Conservation (phyloP, 805 yeast genomes). For the Starmerella tilneyi region DNA sequence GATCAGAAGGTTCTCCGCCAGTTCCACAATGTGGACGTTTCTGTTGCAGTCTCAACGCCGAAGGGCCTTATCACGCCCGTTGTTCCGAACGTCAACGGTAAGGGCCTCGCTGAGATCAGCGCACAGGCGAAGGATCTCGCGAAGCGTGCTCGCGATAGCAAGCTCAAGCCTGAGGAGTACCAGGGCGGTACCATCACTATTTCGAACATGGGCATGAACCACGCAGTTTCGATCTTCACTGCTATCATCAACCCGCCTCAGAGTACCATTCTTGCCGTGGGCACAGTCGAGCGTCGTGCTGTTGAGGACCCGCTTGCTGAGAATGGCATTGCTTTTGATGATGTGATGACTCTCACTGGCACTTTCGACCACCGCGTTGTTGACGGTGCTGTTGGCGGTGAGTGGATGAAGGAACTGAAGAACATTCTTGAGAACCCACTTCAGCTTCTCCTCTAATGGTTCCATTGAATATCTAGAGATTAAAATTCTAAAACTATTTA, state of each 20-base stretch:
- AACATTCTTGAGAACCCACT: slow-evolving; percentile 89
- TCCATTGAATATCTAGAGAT: slow-evolving; percentile 1
- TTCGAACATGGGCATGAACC: slow-evolving; percentile 98
- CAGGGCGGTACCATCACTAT: slow-evolving; percentile 99
- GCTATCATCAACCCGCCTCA: slow-evolving; percentile 98
- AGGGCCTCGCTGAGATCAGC: slow-evolving; percentile 79
- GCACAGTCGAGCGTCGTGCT: slow-evolving; percentile 85
- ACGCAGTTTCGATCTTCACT: slow-evolving; percentile 83
- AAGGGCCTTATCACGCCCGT: slow-evolving; percentile 95
- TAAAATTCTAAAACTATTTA: background rate
- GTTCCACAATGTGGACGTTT: slow-evolving; percentile 83
- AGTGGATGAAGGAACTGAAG: slow-evolving; percentile 88
- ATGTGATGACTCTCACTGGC: slow-evolving; percentile 84
- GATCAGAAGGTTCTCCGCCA: slow-evolving; percentile 83
- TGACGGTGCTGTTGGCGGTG: slow-evolving; percentile 98
- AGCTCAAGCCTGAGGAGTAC: slow-evolving; percentile 90
- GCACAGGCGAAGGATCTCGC: slow-evolving; percentile 81
- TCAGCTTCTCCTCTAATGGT: slow-evolving; percentile 65
- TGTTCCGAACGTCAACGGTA: slow-evolving; percentile 73
- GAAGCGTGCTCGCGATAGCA: slow-evolving; percentile 89
- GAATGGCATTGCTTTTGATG: slow-evolving; percentile 86
- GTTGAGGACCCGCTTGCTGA: slow-evolving; percentile 86
- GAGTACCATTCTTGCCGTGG: slow-evolving; percentile 84
- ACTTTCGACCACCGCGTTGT: slow-evolving; percentile 96
- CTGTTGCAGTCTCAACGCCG: slow-evolving; percentile 98